These are phyloP conservation scores for Pittosporum tobira DNA, from an alignment of 129 eudicot species.

Conservation along the genomic window DNA sequence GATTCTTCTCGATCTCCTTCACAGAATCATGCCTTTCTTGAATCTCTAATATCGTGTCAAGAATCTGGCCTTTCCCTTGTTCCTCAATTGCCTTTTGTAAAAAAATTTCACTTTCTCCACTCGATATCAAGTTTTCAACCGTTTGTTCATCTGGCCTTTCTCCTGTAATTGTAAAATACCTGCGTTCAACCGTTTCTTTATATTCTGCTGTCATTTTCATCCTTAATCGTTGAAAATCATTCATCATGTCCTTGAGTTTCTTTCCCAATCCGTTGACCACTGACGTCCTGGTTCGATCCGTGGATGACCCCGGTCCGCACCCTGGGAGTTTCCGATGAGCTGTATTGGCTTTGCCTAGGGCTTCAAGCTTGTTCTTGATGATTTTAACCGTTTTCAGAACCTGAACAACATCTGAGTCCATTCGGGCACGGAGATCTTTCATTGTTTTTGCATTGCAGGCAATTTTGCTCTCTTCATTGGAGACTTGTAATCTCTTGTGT, in stretches of 20 bases:
- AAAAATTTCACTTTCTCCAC: constrained; percentile 67
- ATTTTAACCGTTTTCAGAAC: constrained; percentile 53
- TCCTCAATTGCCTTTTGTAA: constrained; percentile 70
- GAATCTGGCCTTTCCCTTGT: constrained; percentile 73
- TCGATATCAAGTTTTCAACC: constrained; percentile 45
- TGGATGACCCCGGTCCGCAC: constrained; percentile 74
- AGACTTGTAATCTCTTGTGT: constrained; percentile 29
- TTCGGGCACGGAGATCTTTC: constrained; percentile 41
- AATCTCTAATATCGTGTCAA: constrained; percentile 68
- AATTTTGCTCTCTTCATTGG: constrained; percentile 58
- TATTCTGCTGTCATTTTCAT: constrained; percentile 51
- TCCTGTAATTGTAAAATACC: constrained; percentile 74
- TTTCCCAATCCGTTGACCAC: constrained; percentile 67
- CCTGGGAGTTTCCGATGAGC: constrained; percentile 65
- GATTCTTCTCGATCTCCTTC: constrained; percentile 53
- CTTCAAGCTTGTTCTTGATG: constrained; percentile 54
- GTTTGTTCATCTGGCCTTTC: constrained; percentile 55
- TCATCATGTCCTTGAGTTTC: constrained; percentile 54
- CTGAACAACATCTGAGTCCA: constrained; percentile 46
- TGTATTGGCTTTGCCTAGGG: constrained; percentile 59
- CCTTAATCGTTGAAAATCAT: constrained; percentile 44
- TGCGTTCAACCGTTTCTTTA: constrained; percentile 54
- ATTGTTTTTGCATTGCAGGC: constrained; percentile 59
- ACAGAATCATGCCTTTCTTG: constrained; percentile 83
- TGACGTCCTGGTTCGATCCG: constrained; percentile 64